Base-by-base conservation (phyloP, 805 yeast genomes). In the Candida gorgasii region DNA sequence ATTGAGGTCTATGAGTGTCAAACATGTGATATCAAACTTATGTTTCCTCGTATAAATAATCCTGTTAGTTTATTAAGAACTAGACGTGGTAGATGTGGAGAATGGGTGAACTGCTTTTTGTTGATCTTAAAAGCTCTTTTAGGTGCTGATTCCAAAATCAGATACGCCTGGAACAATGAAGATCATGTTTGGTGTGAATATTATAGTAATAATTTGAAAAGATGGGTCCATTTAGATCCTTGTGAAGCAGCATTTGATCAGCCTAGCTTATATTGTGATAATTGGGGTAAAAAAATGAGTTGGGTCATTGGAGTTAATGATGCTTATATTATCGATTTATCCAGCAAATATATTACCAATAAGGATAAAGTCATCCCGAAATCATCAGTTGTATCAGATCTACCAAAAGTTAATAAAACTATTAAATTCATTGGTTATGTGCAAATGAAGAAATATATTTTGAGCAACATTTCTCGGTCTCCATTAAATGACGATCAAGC, bases 181-280 rank as follows among this genome's bases (percentile, higher is more conserved):
- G 98, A 92, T 59, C 98, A 92, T 59, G 97, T 88, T 1, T 92
- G 98, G 98, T 85, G 95, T 54, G 98, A 92, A 57, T 84, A 85
- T 53, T 90, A 79, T 58, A 86, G 95, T 1, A 59, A 53, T 0
- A 54, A 64, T 15, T 67, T 78, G 49, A 61, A 73, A 33, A 63
- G 89, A 42, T 92, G 98, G 97, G 72, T 90, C 14, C 98, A 92
- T 61, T 67, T 86, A 13, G 98, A 90, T 55, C 78, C 88, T 7
- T 92, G 98, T 59, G 98, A 90, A 53, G 83, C 80, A 36, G 82
- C 90, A 0, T 89, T 73, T 63, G 95, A 92, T 60, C 79, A 87
- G 46, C 97, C 97, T 0, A 58, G 69, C 16, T 65, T 89, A 12
- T 90, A 90, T 56, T 76, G 83, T 36, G 72, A 75, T 29, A 95